These are phyloP conservation scores for Fonsecaea erecta DNA, from an alignment of 2,329 filamentous ascomycete species.

Conservation along the genomic window DNA sequence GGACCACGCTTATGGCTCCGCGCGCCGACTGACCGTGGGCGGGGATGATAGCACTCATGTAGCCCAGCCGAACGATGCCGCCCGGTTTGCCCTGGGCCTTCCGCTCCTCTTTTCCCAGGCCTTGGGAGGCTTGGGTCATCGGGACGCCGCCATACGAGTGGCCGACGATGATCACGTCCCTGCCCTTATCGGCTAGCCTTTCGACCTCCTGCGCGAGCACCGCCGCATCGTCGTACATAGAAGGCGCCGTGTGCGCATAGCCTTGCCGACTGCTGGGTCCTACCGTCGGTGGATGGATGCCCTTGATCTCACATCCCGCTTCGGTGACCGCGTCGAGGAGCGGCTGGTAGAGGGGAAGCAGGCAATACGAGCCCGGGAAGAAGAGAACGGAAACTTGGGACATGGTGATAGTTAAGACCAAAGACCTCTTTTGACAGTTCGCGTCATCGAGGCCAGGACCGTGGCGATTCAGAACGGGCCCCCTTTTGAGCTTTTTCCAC, in stretches of 20 bases:
- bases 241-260: constrained; percentile 28
- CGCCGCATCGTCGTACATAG: constrained; percentile 42
- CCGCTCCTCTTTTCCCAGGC: constrained; percentile 41
- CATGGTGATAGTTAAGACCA: constrained; percentile 1
- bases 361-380: constrained; percentile 20
- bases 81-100: constrained; percentile 39
- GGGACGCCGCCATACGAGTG: constrained; percentile 47
- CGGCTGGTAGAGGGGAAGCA: constrained; percentile 8
- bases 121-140: constrained; percentile 39
- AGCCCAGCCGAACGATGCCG: constrained; percentile 43
- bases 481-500: too few species aligned
- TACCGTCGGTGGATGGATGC: constrained; percentile 17
- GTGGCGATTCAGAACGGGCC: too few species aligned
- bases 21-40: constrained; percentile 35
- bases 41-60: constrained; percentile 44
- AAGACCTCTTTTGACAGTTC: too few species aligned
- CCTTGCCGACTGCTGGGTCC: constrained; percentile 32
- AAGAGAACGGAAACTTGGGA: constrained; percentile 13
- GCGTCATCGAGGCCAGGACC: too few species aligned
- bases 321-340: constrained; percentile 10
- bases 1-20: constrained; percentile 6
- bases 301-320: constrained; percentile 12
- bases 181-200: constrained; percentile 41
- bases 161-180: constrained; percentile 42
- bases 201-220: constrained; percentile 37